A percentile compares a stretch with the other conserved stretches of the same genome.
Evolutionary conservation across 352 stramenopile genomes (phyloP).

Genomic region (Thalassiosira tumida): DNA sequence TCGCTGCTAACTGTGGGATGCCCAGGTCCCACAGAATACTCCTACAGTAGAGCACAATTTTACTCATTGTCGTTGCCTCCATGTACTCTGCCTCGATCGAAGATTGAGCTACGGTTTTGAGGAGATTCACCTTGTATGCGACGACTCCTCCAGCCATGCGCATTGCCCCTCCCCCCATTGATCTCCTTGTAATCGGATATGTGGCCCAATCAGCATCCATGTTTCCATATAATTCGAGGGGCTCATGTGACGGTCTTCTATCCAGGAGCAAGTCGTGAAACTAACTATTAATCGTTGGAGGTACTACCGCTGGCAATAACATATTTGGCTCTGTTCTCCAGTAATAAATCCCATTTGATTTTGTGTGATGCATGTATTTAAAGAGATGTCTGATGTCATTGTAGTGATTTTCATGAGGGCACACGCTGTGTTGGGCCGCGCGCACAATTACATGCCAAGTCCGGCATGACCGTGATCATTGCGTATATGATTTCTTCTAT

Average conservation of each 20-base stretch:
- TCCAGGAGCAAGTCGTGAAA: constrained; percentile 11
- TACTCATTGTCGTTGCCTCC: not conserved
- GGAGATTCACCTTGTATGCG: constrained; percentile 18
- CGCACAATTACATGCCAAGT: constrained; percentile 39
- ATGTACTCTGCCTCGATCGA: constrained; percentile 50
- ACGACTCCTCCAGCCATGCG: not conserved
- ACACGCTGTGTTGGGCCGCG: constrained; percentile 16
- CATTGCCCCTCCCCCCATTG: not conserved
- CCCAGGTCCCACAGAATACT: constrained; percentile 46
- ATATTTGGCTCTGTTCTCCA: constrained; percentile 2
- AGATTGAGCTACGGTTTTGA: constrained; percentile 13
- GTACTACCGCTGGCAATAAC: not conserved
- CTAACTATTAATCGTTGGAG: constrained; percentile 34
- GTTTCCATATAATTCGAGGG: constrained; percentile 1
- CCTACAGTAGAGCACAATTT: constrained; percentile 9
- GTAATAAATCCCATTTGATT: constrained; percentile 39
- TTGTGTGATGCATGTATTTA: constrained; percentile 47
- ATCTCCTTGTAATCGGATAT: constrained; percentile 31
- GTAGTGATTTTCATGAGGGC: constrained; percentile 61
- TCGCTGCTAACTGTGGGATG: constrained; percentile 29
- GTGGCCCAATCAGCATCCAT: constrained; percentile 49
- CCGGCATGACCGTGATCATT: constrained; percentile 49
- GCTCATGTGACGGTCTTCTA: not conserved
- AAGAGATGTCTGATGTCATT: constrained; percentile 43
- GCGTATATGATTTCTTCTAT: constrained; percentile 80